Percentiles rank a stretch among this genome's conserved stretches.
Evolutionary conservation across 2,329 filamentous ascomycete species (phyloP).

Genomic region (Fusarium napiforme): DNA sequence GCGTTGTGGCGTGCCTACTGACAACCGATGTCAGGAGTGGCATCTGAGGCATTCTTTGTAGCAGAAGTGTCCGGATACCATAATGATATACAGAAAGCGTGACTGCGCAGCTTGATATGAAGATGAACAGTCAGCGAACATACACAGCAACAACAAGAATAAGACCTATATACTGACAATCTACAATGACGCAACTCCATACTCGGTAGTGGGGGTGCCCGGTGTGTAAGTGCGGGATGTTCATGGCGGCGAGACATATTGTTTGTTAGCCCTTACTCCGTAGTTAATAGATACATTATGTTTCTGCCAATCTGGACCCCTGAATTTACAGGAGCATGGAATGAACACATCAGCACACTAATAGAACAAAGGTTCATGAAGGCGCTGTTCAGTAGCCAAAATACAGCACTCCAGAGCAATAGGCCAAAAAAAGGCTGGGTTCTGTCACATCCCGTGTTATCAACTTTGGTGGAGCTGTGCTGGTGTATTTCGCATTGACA

Average conservation of each 20-base stretch:
- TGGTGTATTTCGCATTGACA: not conserved
- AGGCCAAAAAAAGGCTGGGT: not conserved
- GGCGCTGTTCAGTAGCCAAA: no score
- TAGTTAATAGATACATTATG: not conserved
- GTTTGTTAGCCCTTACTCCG: not conserved
- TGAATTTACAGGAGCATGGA: not conserved
- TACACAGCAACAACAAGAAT: not conserved
- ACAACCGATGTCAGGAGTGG: not conserved
- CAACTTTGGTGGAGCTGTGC: not conserved
- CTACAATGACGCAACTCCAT: not conserved
- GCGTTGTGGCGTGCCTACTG: conserved; percentile 23
- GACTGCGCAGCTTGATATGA: not conserved
- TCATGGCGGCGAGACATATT: not conserved
- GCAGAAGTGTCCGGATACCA: not conserved
- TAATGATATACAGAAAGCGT: not conserved
- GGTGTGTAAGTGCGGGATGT: not conserved
- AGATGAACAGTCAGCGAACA: not conserved
- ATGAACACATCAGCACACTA: not conserved
- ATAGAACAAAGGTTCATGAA: not conserved
- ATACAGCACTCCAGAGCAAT: not conserved
- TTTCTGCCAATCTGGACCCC: not conserved
- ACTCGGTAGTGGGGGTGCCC: not conserved
- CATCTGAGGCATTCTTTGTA: conserved; percentile 20
- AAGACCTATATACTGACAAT: not conserved
- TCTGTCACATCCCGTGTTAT: not conserved